Conservation (phyloP, 2,329 filamentous ascomycete species). For the Penicillium janthinellum region DNA sequence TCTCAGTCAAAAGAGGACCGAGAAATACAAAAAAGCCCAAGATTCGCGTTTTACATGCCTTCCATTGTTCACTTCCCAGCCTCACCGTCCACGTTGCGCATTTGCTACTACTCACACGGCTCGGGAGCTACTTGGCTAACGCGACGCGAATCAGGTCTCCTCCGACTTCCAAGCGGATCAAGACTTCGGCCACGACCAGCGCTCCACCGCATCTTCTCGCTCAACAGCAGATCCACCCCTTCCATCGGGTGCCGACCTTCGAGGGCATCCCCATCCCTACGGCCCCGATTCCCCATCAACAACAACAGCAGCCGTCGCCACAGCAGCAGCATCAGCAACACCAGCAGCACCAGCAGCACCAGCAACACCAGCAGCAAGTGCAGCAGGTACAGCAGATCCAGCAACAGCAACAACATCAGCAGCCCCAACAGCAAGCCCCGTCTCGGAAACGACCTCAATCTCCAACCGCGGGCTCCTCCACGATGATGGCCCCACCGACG, state of each 20-base stretch:
- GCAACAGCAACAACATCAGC: constrained; percentile 29
- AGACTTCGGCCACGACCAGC: constrained; percentile 41
- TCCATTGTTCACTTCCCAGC: background rate
- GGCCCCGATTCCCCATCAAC: constrained; percentile 33
- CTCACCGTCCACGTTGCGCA: background rate
- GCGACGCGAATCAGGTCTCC: constrained; percentile 35
- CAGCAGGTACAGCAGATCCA: constrained; percentile 29
- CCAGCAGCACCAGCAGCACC: constrained; percentile 26
- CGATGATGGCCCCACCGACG: constrained; percentile 41
- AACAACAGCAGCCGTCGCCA: constrained; percentile 25
- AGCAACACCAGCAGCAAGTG: constrained; percentile 27
- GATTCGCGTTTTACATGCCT: constrained; percentile 13
- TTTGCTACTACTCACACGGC: constrained; percentile 11
- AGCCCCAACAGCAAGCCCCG: constrained; percentile 28
- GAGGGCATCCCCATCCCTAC: constrained; percentile 46
- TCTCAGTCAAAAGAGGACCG: background rate
- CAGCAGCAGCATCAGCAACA: constrained; percentile 27
- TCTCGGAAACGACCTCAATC: constrained; percentile 50
- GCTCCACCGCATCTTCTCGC: constrained; percentile 40
- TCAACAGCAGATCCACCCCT: constrained; percentile 43
- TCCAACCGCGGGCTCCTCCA: constrained; percentile 37
- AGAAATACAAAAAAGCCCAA: background rate
- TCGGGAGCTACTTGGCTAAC: background rate
- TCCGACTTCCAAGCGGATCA: constrained; percentile 46
- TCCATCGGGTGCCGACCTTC: constrained; percentile 38